Percentiles rank a stretch among this genome's conserved stretches.
phyloP scores from a whole-genome alignment of 331 rosid species.

The Cydonia oblonga region DNA sequence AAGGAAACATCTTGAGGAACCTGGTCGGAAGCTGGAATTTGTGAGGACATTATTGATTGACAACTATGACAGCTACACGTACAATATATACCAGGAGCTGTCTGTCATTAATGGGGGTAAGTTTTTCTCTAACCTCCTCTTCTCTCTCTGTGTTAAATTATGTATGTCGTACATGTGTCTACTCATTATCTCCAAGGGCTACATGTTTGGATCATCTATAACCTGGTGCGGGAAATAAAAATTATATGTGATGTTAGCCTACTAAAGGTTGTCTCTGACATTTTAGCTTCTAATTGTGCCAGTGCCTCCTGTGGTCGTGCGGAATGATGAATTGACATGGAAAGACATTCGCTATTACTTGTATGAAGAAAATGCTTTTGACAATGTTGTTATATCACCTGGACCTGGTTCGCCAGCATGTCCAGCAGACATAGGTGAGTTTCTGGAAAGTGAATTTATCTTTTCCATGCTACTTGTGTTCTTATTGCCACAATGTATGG shows the following conservation, averaged over 20 bases:
- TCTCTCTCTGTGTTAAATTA: not conserved
- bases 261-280: not conserved
- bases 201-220: not conserved
- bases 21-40: constrained; percentile 35
- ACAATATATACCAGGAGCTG: constrained; percentile 90
- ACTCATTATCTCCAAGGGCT: not conserved
- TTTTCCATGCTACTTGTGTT: not conserved
- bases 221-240: not conserved
- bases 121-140: constrained; percentile 18
- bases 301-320: constrained; percentile 92
- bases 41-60: constrained; percentile 91
- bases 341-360: constrained; percentile 57
- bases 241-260: not conserved
- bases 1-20: constrained; percentile 23
- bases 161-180: not conserved
- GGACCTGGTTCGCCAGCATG: constrained; percentile 97
- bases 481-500: not conserved
- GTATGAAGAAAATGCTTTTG: constrained; percentile 82
- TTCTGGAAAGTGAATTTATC: not conserved
- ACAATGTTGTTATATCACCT: constrained; percentile 94
- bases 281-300: constrained; percentile 28
- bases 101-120: constrained; percentile 79
- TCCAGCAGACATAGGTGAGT: constrained; percentile 76
- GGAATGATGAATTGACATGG: constrained; percentile 81
- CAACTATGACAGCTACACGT: constrained; percentile 96